Evolutionary conservation across 345 rosid genomes (phyloP).

Genomic region (Euclidium syriacum): DNA sequence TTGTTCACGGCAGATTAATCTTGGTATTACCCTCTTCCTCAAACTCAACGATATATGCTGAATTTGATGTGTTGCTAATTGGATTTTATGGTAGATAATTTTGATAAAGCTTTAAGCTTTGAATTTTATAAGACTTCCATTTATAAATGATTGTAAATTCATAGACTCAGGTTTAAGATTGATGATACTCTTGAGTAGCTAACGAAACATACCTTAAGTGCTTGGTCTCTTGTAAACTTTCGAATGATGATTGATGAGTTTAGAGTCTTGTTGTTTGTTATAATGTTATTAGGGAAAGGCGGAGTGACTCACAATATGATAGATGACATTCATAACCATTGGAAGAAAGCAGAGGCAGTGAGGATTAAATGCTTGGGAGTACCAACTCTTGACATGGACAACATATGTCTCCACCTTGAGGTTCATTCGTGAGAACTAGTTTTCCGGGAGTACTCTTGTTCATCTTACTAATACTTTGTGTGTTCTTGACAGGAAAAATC

Average conservation of each 20-base stretch:
- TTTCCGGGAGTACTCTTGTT: conserved; percentile 14
- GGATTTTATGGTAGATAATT: neutral
- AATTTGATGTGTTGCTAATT: neutral
- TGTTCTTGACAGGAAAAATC: conserved; percentile 64
- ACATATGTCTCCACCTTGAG: conserved; percentile 82
- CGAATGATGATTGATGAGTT: neutral
- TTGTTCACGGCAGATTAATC: conserved; percentile 78
- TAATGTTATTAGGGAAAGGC: conserved; percentile 65
- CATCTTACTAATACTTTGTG: conserved; percentile 27
- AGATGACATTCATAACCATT: conserved; percentile 86
- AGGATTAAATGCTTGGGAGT: conserved; percentile 93
- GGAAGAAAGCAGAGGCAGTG: conserved; percentile 87
- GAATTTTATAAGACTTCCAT: neutral
- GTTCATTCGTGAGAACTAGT: conserved; percentile 26
- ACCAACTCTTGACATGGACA: conserved; percentile 92
- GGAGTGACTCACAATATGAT: conserved; percentile 94
- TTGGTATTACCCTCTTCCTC: conserved; percentile 40
- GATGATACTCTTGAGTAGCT: too few species aligned
- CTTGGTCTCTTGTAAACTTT: neutral
- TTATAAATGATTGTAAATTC: too few species aligned
- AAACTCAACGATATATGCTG: neutral
- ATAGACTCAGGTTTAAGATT: too few species aligned
- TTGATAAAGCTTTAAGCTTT: neutral
- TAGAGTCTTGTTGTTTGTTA: neutral
- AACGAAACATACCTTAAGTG: too few species aligned